These are phyloP conservation scores for Phellopilus nigrolimitatus DNA, from an alignment of 1,284 basidiomycete species.

Conservation along the genomic window DNA sequence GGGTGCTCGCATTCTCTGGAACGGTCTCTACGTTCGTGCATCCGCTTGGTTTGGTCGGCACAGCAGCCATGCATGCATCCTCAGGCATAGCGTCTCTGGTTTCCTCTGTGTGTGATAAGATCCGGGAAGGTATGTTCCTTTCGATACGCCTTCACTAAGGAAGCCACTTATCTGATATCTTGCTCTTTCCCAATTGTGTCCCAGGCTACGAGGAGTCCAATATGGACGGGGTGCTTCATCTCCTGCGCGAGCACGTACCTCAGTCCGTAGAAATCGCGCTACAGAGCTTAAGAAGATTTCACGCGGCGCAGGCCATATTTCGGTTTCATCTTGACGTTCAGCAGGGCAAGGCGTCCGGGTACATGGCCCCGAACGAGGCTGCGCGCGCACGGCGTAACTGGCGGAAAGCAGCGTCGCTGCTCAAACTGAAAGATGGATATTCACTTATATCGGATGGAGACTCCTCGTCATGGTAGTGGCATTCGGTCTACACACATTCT, in stretches of 20 bases:
- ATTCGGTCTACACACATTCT: constrained; percentile 48
- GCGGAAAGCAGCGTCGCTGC: constrained; percentile 1
- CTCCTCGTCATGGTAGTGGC: not conserved
- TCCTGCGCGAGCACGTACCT: constrained; percentile 6
- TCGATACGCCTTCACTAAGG: too few relatives aligned
- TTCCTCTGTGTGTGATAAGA: constrained; percentile 9
- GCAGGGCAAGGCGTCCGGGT: not conserved
- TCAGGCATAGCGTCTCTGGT: not conserved
- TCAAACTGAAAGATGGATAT: not conserved
- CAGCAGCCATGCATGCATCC: not conserved
- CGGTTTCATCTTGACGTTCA: not conserved
- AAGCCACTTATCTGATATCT: not conserved
- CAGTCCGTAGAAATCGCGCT: constrained; percentile 4
- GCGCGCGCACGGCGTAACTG: constrained; percentile 8
- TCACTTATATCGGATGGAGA: not conserved
- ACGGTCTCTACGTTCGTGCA: constrained; percentile 4
- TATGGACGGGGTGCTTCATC: constrained; percentile 4
- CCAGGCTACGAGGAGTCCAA: constrained; percentile 2
- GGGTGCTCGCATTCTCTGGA: not conserved
- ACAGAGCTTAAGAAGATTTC: constrained; percentile 1
- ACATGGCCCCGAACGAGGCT: constrained; percentile 5
- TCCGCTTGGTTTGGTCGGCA: not conserved
- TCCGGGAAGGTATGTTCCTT: not conserved
- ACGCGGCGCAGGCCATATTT: constrained; percentile 10
- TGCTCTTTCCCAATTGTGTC: not conserved